A percentile compares a stretch with the other conserved stretches of the same genome.
Conservation (phyloP, 1,139 yeast species). For the Kodamaea sp. region DNA sequence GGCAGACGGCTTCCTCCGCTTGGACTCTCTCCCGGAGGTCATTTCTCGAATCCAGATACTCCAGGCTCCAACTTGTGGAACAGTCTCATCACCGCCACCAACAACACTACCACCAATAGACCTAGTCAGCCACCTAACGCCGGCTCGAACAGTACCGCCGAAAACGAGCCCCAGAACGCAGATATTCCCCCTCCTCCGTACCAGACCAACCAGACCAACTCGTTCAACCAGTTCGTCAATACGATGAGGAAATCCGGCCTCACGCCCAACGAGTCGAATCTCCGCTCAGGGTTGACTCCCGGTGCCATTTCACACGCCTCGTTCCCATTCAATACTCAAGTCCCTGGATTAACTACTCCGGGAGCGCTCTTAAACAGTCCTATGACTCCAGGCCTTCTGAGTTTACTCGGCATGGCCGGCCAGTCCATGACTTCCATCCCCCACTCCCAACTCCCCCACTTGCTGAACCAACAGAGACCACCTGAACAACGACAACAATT, state of each 20-base stretch:
- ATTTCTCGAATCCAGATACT: conserved; percentile 46
- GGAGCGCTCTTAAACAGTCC: conserved; percentile 43
- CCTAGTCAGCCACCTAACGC: conserved; percentile 6
- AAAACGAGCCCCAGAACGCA: conserved; percentile 5
- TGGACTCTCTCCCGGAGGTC: conserved; percentile 42
- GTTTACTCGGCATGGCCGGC: conserved; percentile 20
- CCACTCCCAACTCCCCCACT: conserved; percentile 1
- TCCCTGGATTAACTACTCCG: conserved; percentile 49
- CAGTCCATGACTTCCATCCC: conserved; percentile 1
- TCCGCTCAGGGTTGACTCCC: conserved; percentile 61
- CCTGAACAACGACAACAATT: conserved; percentile 2
- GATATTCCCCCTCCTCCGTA: conserved; percentile 2
- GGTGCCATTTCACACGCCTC: conserved; percentile 24
- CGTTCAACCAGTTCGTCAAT: conserved; percentile 31
- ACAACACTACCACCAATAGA: conserved; percentile 9
- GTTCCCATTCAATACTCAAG: conserved; percentile 23
- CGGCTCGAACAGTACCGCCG: neutral
- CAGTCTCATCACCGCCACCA: conserved; percentile 43
- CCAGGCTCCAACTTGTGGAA: conserved; percentile 52
- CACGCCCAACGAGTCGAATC: conserved; percentile 68
- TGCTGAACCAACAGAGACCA: conserved; percentile 2
- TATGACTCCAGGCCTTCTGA: conserved; percentile 42
- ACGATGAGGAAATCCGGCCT: conserved; percentile 55
- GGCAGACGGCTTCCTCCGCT: conserved; percentile 62
- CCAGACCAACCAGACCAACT: conserved; percentile 9